phyloP scores from a whole-genome alignment of 31 red algal genomes.

The Endocladia muricata region DNA sequence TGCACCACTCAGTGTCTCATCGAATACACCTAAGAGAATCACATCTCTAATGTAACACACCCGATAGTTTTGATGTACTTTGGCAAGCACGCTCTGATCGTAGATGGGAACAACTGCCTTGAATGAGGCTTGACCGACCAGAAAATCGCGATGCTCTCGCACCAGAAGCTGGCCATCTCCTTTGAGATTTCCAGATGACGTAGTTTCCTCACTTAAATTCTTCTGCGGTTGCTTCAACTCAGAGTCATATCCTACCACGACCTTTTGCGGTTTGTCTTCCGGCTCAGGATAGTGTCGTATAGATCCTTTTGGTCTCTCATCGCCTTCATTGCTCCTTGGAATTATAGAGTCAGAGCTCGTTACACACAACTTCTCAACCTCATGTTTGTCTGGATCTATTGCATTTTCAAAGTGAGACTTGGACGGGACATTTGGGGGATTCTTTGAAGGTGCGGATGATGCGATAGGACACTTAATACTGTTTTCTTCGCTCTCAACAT shows the following conservation, averaged over 20 bases:
- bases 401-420: not conserved
- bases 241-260: not conserved
- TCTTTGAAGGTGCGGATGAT: not conserved
- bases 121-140: not conserved
- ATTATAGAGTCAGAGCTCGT: not conserved
- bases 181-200: not conserved
- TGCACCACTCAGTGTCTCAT: conserved; percentile 29
- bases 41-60: conserved; percentile 65
- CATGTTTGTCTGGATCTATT: not conserved
- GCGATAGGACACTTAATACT: not conserved
- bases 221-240: not conserved
- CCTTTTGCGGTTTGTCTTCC: not conserved
- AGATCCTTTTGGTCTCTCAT: not conserved
- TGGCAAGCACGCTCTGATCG: conserved; percentile 16
- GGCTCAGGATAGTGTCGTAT: too few species aligned
- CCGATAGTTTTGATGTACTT: conserved; percentile 79
- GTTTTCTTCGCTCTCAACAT: not conserved
- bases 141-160: not conserved
- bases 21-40: conserved; percentile 44
- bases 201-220: not conserved
- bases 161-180: not conserved
- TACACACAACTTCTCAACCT: not conserved
- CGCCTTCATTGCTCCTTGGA: not conserved
- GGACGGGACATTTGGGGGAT: not conserved
- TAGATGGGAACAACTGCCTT: not conserved